Base-by-base conservation (phyloP, 495 filamentous ascomycete genomes). In the Aspergillus cavernicola region DNA sequence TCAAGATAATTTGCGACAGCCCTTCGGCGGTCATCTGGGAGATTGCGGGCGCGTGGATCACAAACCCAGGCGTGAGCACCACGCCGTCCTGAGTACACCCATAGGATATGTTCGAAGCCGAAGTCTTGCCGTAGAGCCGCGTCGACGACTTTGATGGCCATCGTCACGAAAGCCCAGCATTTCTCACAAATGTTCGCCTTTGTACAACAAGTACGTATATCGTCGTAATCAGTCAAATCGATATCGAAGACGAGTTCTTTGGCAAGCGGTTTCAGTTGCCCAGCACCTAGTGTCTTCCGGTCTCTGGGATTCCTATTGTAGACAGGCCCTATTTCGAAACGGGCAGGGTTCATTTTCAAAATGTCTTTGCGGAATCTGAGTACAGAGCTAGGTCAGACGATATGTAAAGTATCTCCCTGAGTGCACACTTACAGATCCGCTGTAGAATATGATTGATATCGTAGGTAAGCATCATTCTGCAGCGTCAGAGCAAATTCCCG, bases 231-330 rank as follows among this genome's bases (percentile, higher is more conserved):
- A 23, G 92, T 97, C 79, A 98, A 78, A 80, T 98, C 93, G 58
- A 98, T 96, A 85, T 98, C 93, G 72, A 98, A 97, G 55, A 96
- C 95, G 13, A 98, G 71, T 68, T 98, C 93, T 64, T 97, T 97
- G 1, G 85, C 75, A 3, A 95, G 66, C 2, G 93, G 92, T 68
- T 95, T 96, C 66, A 77, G 69, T 56, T 75, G 71, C 3, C 69
- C 71, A 11, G 66, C 65, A 37, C 85, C 83, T 6, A 96, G 70
- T 0, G 82, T 83, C 70, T 98, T 98, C 60, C 95, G 88, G 53
- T 97, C 93, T 50, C 90, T 87, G 0, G 95, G 93, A 66, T 97
- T 96, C 23, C 91, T 85, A 29, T 80, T 87, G 67, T 98, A 98
- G 12, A 97, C 87, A 9, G 93, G 93, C 8, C 93, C 93, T 64